Base-by-base conservation (phyloP, 2,329 filamentous ascomycete genomes). In the Penicillium polonicum region DNA sequence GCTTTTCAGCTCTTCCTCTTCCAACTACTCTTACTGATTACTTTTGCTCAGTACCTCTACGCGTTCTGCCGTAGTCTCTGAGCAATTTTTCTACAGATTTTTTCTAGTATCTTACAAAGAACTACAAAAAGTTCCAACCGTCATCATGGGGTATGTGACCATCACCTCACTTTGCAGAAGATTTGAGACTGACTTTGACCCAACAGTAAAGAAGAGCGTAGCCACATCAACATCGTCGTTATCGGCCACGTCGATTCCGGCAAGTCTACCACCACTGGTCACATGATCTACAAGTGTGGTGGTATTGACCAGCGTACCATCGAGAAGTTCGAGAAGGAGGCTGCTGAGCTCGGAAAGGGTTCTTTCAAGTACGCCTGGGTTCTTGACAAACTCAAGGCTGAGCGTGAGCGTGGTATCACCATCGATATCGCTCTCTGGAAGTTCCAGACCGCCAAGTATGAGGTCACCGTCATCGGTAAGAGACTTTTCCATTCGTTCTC, bases 321-420 rank as follows among this genome's bases (percentile, higher is more conserved):
- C 80, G 94, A 99, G 90, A 99, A 99, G 90, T 99, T 99, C 88
- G 94, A 99, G 92, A 99, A 99, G 92, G 93, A 97, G 92, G 94
- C 94, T 78, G 92, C 92, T 82, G 92, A 97, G 83, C 86, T 97
- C 79, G 94, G 94, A 80, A 99, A 99, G 90, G 94, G 94, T 85
- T 97, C 93, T 80, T 99, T 99, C 93, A 99, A 99, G 88, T 99
- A 99, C 84, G 94, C 93, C 75, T 97, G 94, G 94, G 94, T 99
- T 81, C 88, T 99, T 80, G 94, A 99, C 92, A 99, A 99, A 86
- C 90, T 99, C 78, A 97, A 99, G 91, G 92, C 94, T 79, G 94
- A 99, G 91, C 94, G 94, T 92, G 94, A 97, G 88, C 94, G 94
- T 92, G 94, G 94, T 96, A 99, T 99, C 91, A 99, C 94, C 84